Conservation (phyloP, 805 yeast genomes). For the Hanseniaspora taiwanica region DNA sequence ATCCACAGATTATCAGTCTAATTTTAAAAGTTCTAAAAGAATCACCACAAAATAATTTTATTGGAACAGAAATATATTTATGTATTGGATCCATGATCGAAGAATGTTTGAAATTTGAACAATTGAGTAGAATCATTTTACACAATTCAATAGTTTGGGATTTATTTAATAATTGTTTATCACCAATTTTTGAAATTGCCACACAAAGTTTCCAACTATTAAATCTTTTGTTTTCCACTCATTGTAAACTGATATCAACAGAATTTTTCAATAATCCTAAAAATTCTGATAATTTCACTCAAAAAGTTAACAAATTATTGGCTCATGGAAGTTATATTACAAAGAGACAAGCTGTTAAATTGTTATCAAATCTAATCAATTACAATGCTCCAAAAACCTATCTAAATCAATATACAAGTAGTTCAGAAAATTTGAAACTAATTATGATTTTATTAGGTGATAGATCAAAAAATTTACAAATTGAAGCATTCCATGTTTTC, state of each 20-base stretch:
- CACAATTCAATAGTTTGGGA: conserved; percentile 59
- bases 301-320: conserved; percentile 53
- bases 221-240: conserved; percentile 53
- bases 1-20: conserved; percentile 49
- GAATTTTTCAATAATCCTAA: conserved; percentile 44
- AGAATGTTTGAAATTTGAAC: conserved; percentile 74
- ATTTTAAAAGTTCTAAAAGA: conserved; percentile 64
- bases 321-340: conserved; percentile 78
- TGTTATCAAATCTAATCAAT: conserved; percentile 59
- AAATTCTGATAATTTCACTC: conserved; percentile 46
- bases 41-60: conserved; percentile 20
- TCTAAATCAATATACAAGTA: conserved; percentile 66
- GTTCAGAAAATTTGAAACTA: conserved; percentile 72
- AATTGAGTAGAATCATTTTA: conserved; percentile 46
- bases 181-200: conserved; percentile 74
- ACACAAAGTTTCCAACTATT: conserved; percentile 79
- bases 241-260: conserved; percentile 47
- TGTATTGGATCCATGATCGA: conserved; percentile 68
- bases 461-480: conserved; percentile 76
- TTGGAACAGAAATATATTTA: conserved; percentile 45
- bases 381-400: conserved; percentile 50
- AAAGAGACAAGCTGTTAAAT: conserved; percentile 75
- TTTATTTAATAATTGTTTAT: conserved; percentile 63
- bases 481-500: conserved; percentile 86
- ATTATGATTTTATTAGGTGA: conserved; percentile 81